Base-by-base conservation (phyloP, 306 rosid genomes). In the Cucumis cinereus region DNA sequence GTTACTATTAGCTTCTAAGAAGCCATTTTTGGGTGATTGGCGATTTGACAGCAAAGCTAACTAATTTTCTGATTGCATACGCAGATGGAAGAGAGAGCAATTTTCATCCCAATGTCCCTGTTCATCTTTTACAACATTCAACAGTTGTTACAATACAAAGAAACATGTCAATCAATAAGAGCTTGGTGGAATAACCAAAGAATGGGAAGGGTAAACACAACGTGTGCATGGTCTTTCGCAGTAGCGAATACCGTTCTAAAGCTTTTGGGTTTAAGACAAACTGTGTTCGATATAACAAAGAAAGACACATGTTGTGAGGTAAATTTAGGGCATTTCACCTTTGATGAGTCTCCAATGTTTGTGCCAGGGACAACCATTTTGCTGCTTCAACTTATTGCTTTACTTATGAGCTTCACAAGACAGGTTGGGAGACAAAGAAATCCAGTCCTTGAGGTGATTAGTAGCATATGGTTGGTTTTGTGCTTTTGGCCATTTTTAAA, bases 401-500 rank as follows among this genome's bases (percentile, higher is more conserved):
- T 84, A 14, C 41, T 30, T 7, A 56, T 57, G 59, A 14, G 77
- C 9, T 60, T 79, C 43, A 43, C 77, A 14, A 52, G 80, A 55
- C 49, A 10, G 53, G 14, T 15, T 6, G 15, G 57, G 38, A n/a
- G 35, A 45, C 3, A 5, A 13, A 0, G 17, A 45, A 12, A 6
- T 43, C 81, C 85, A 12, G 40, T 81, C 7, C 79, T 77, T 14
- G 87, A 86, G 85, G 13, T 49, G 14, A 30, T 81, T 24, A 79
- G 52, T 4, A 69, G 82, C 26, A 54, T 57, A 4, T 86, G 80
- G 83, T 41, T 70, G 58, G 79, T 86, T 55, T 24, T 83, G 2
- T 81, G 84, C 82, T 81, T 77, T 28, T 81, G 80, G 85, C 84
- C 81, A 13, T 78, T 78, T 41, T 41, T 82, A 16, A 85, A 67